Evolutionary conservation across 768 basidiomycete species (phyloP).

Genomic region (Bullera alba): DNA sequence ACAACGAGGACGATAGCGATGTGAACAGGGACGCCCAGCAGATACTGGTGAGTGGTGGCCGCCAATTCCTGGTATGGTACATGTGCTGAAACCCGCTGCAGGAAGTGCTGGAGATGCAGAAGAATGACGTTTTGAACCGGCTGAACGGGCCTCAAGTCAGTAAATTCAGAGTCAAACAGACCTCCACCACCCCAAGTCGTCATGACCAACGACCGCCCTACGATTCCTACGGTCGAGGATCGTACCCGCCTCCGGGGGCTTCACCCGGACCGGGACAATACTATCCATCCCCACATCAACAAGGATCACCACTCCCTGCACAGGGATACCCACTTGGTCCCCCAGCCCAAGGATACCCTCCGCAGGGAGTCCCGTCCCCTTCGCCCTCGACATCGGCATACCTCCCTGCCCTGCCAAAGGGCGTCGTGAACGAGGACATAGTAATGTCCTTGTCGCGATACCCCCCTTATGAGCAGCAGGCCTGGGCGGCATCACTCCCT

Average conservation of each 20-base stretch:
- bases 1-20: conserved; percentile 68
- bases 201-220: neutral
- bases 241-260: neutral
- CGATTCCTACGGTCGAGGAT: neutral
- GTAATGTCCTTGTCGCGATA: conserved; percentile 34
- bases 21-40: conserved; percentile 40
- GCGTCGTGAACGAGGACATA: conserved; percentile 36
- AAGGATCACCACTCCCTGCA: neutral
- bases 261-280: neutral
- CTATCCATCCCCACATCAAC: neutral
- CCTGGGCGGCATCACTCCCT: conserved; percentile 28
- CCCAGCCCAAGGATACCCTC: conserved; percentile 8
- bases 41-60: conserved; percentile 32
- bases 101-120: neutral
- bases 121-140: conserved; percentile 11
- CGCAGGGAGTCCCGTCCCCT: conserved; percentile 2
- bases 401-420: conserved; percentile 29
- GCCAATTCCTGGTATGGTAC: neutral
- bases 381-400: conserved; percentile 9
- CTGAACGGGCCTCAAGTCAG: conserved; percentile 6
- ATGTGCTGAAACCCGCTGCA: neutral
- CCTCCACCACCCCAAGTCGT: neutral
- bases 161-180: conserved; percentile 4
- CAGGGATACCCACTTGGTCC: neutral
- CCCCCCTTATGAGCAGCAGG: conserved; percentile 28